phyloP scores from a whole-genome alignment of 129 eudicot species.

The Helianthus tuberosus region DNA sequence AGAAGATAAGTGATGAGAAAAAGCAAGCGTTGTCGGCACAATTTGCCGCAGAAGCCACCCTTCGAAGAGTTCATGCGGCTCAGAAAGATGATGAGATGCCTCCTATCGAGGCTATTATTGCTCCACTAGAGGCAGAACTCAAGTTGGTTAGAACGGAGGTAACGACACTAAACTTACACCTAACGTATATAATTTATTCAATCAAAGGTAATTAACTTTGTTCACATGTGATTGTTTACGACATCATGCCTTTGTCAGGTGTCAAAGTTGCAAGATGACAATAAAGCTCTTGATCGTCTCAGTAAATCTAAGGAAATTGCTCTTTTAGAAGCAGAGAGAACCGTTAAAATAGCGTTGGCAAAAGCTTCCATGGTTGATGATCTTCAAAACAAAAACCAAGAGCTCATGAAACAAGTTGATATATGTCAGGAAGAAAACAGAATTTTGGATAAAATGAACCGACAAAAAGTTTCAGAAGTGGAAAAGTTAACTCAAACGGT shows the following conservation, averaged over 20 bases:
- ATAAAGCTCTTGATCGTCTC: conserved; percentile 85
- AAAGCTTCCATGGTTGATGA: conserved; percentile 91
- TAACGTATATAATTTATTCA: no score
- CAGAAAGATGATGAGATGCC: conserved; percentile 96
- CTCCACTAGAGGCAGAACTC: conserved; percentile 93
- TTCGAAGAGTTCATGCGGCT: conserved; percentile 94
- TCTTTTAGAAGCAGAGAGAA: conserved; percentile 78
- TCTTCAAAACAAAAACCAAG: conserved; percentile 86
- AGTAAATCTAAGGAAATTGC: conserved; percentile 92
- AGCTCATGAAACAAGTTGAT: conserved; percentile 75
- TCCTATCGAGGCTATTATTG: conserved; percentile 89
- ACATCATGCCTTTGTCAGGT: conserved; percentile 45
- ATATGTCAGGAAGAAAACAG: conserved; percentile 98
- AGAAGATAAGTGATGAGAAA: conserved; percentile 78
- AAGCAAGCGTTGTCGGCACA: conserved; percentile 89
- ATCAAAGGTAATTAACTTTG: no score
- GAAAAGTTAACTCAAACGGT: conserved; percentile 84
- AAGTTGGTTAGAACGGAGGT: conserved; percentile 84
- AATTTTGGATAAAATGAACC: conserved; percentile 87
- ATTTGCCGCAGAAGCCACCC: conserved; percentile 98
- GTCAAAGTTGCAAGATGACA: conserved; percentile 88
- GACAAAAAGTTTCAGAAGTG: conserved; percentile 91
- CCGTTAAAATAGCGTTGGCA: conserved; percentile 75
- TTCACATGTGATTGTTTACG: background rate
- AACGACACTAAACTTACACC: conserved; percentile 1